Evolutionary conservation across 208 protist genomes (phyloP).

Genomic region (Herpetomonas tarakana): DNA sequence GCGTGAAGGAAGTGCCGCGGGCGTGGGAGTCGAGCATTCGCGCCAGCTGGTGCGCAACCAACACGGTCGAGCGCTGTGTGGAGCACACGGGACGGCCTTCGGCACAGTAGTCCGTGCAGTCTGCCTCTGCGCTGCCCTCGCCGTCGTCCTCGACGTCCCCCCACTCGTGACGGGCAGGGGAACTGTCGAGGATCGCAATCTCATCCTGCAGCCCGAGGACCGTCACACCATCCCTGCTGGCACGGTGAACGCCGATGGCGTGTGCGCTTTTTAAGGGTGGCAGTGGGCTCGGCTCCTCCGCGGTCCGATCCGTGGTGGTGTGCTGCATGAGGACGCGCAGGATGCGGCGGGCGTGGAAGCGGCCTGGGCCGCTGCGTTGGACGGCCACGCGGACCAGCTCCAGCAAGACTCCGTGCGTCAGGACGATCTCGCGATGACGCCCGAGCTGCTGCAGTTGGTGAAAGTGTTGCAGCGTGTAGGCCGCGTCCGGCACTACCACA

Average conservation of each 20-base stretch:
- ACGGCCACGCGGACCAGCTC: slow-evolving; percentile 40
- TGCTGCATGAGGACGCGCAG: slow-evolving; percentile 53
- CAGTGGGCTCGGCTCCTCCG: not conserved
- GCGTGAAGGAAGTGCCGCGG: slow-evolving; percentile 11
- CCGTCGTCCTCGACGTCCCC: not conserved
- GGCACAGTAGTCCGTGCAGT: not conserved
- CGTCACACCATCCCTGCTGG: slow-evolving; percentile 46
- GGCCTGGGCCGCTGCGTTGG: slow-evolving; percentile 27
- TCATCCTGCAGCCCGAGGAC: slow-evolving; percentile 79
- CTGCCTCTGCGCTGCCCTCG: not conserved
- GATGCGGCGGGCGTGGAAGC: slow-evolving; percentile 64
- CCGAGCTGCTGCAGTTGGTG: slow-evolving; percentile 62
- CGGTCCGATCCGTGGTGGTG: slow-evolving; percentile 24
- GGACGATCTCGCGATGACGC: slow-evolving; percentile 67
- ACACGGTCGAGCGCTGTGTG: slow-evolving; percentile 6
- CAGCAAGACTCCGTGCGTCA: slow-evolving; percentile 73
- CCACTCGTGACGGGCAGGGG: slow-evolving; percentile 27
- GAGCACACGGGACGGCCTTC: not conserved
- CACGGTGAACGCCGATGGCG: slow-evolving; percentile 6
- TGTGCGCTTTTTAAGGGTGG: not conserved
- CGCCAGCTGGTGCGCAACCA: slow-evolving; percentile 33
- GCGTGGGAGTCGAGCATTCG: slow-evolving; percentile 28
- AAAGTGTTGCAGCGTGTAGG: slow-evolving; percentile 45
- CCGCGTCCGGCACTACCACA: slow-evolving; percentile 70
- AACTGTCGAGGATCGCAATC: slow-evolving; percentile 56